phyloP scores from a whole-genome alignment of 1,284 basidiomycete species.

The Volvariella surrecta region DNA sequence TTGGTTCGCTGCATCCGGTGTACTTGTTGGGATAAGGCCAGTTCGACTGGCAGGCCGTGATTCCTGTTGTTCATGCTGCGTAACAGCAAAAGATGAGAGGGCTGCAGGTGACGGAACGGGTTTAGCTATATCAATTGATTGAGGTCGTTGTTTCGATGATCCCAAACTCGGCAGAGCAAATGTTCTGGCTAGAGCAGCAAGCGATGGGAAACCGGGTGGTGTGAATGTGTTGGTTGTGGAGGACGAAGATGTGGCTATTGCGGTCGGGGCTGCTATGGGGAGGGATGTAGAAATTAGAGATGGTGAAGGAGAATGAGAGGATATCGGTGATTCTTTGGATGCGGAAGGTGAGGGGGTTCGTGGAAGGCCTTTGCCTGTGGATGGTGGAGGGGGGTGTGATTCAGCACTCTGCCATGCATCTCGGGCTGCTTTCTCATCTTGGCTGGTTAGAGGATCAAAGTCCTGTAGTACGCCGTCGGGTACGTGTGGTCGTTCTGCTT shows the following conservation, averaged over 20 bases:
- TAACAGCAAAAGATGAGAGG: constrained; percentile 43
- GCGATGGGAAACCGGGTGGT: constrained; percentile 42
- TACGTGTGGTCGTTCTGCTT: constrained; percentile 6
- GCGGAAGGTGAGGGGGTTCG: constrained; percentile 24
- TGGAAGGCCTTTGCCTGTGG: constrained; percentile 12
- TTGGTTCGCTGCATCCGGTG: no score
- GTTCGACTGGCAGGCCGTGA: background rate
- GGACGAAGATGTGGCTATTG: constrained; percentile 18
- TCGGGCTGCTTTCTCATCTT: constrained; percentile 46
- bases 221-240: constrained; percentile 13
- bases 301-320: constrained; percentile 19
- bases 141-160: constrained; percentile 36
- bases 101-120: constrained; percentile 46
- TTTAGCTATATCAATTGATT: constrained; percentile 47
- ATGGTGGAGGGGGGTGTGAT: constrained; percentile 44
- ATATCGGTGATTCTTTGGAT: constrained; percentile 20
- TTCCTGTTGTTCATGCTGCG: constrained; percentile 30
- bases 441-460: constrained; percentile 57
- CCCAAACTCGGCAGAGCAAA: constrained; percentile 43
- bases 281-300: constrained; percentile 6
- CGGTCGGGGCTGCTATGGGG: constrained; percentile 10
- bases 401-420: constrained; percentile 54
- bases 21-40: no score
- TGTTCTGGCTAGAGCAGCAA: constrained; percentile 55
- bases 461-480: constrained; percentile 41